These are phyloP conservation scores for Brachypodium distachyon DNA, from an alignment of 202 grass and related monocot genomes.

Conservation along the genomic window DNA sequence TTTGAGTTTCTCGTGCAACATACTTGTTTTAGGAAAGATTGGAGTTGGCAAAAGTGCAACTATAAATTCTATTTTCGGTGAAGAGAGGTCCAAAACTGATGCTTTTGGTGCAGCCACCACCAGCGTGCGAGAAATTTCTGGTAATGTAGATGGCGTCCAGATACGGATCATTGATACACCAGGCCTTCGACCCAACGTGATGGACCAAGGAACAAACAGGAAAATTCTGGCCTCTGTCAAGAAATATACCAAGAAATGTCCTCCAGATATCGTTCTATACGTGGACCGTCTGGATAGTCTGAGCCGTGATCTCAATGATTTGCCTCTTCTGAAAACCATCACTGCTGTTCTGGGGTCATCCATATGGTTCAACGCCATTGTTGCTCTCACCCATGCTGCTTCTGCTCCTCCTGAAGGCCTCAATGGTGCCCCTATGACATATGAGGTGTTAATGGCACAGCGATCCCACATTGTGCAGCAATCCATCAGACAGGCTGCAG, in stretches of 20 bases:
- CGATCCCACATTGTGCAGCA: constrained; percentile 83
- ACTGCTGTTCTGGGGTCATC: constrained; percentile 71
- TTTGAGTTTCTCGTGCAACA: constrained; percentile 79
- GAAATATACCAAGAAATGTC: constrained; percentile 75
- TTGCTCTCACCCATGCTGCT: constrained; percentile 92
- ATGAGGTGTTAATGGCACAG: constrained; percentile 74
- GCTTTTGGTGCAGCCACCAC: constrained; percentile 62
- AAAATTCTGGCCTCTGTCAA: constrained; percentile 70
- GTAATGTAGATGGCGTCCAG: constrained; percentile 84
- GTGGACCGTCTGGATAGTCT: constrained; percentile 78
- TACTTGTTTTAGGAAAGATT: constrained; percentile 83
- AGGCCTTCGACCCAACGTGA: constrained; percentile 53
- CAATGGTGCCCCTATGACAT: constrained; percentile 67
- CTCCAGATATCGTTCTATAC: constrained; percentile 90
- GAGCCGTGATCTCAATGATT: constrained; percentile 71
- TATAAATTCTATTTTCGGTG: constrained; percentile 93
- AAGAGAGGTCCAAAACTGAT: constrained; percentile 65
- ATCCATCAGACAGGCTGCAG: constrained; percentile 60
- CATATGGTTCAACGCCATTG: constrained; percentile 87
- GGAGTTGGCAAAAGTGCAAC: constrained; percentile 97
- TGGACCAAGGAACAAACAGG: constrained; percentile 80
- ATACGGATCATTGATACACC: constrained; percentile 89
- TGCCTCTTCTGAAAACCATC: constrained; percentile 80
- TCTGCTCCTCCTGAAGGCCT: constrained; percentile 80
- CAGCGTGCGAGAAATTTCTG: constrained; percentile 44